Evolutionary conservation across 352 stramenopile genomes (phyloP), one percentile per base, ranked within the genome.

Genomic region (Pythium angustatum): DNA sequence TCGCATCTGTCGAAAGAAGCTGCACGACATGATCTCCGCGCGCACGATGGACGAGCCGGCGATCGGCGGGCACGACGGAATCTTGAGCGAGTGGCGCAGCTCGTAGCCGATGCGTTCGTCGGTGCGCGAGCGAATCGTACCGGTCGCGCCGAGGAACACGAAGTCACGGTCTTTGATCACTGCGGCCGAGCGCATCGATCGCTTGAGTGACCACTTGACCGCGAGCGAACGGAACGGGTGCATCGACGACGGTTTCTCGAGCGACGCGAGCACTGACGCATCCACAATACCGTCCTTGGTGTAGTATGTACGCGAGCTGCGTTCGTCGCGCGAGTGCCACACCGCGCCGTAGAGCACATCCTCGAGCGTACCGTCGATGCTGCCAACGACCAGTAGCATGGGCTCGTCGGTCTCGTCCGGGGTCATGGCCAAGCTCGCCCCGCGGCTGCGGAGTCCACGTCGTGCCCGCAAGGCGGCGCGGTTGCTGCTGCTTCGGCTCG

Each of bases 341-440:
- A 86, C 47, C n/a, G 72, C 63, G n/a, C 83, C 83, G 62, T 85
- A 88, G 56, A 92, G 75, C 24, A 79, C 77, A 45, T 92, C 83
- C 26, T 91, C 72, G 0, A 92, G 51, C 24, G 72, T 79, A 21
- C 83, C 81, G 15, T 79, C 72, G 5, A 92, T 72, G 9, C 71
- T 85, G 19, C 83, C 83, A 2, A 72, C 43, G 10, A 66, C 71
- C 8, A 73, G 69, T 24, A 76, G 40, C 66, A 69, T 69, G 40
- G 66, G 66, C 31, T 68, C 66, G 26, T 41, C 64, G 6, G 27
- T 52, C 31, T 72, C 69, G 24, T 50, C 31, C 41, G 33, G 24
- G 36, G 8, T 27, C 50, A 10, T 57, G 24, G 50, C 38, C 27
- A 62, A 38, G 36, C 36, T 70, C 34, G 28, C 54, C 57, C 30